Evolutionary conservation across 495 filamentous ascomycete genomes (phyloP), one percentile per base, ranked within the genome.

Genomic region (Chaetomium tenue): DNA sequence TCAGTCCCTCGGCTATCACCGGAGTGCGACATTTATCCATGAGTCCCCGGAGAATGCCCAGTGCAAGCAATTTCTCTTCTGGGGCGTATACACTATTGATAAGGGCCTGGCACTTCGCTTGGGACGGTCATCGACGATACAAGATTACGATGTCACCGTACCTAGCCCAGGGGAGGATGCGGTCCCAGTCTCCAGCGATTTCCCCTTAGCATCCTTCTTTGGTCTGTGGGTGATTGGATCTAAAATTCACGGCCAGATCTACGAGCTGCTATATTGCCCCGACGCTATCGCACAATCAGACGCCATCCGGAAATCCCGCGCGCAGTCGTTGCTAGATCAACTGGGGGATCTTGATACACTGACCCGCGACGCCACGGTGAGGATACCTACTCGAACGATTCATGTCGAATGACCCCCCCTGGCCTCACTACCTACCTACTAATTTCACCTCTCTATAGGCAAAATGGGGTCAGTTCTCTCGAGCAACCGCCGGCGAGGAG

Each of bases 1-100:
- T 68, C 83, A 87, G 64, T 83, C 79, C 0, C 77, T 88, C 0
- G 87, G 87, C 5, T 87, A 85, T 56, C 86, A 90, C 64, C 83
- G 85, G 28, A 69, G 76, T 2, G 76, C 76, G 11, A 81, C 82
- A 5, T 83, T 83, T 77, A 78, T 79, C n/a, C 65, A 80, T 48
- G 83, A 84, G 47, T 71, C 78, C 13, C 74, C 75, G 28, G 70
- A 76, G 0, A 13, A 46, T 2, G 37, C 39, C 3, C 25, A 23
- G 6, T 51, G 53, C 7, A 70, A 78, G 22, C 77, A 79, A 55
- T 74, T 75, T 15, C 66, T 87, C 2, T 90, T 90, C 67, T 90
- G 87, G 87, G 77, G 80, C 6, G 74, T 83, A 0, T 88, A 88
- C 63, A 78, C 80, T 20, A 67, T 87, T 2, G 79, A 87, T 60